Base-by-base conservation (phyloP, 352 stramenopile species). In the Phytophthora foliorum region DNA sequence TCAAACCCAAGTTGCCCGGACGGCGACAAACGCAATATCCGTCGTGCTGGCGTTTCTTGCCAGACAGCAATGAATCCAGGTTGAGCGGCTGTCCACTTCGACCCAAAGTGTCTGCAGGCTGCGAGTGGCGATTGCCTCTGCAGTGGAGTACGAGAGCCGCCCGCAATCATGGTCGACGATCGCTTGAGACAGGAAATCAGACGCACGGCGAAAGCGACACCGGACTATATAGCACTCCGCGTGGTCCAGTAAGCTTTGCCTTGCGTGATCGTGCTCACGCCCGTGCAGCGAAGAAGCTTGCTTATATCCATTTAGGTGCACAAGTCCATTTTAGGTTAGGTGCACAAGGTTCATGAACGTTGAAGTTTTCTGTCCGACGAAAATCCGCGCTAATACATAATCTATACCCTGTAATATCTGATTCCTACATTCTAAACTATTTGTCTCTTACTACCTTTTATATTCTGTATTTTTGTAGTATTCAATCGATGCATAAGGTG, bases 131-230 rank as follows among this genome's bases (percentile, higher is more conserved):
- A 55, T 41, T 41, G 32, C 22, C 16, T 4, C 32, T 1, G 17
- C 16, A 29, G 21, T 22, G 38, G 7, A 25, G 49, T 41, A 31
- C 50, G 7, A 9, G 17, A 29, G n/a, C 24, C 54, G 25, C 8
- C 51, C 41, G 60, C 50, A 62, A 67, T 61, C 60, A 36, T 13
- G 31, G 42, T 69, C 51, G 54, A 63, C 61, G 49, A 45, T 19
- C 45, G 34, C 42, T 69, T 69, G 65, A 57, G 63, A 71, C 63
- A 71, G 65, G 41, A 68, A 72, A 67, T 67, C 63, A 67, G 57
- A 63, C 46, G 39, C 19, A 44, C 31, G 31, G 57, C 56, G 63
- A 67, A 67, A 72, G 54, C 31, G 21, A 6, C 16, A n/a, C 16
- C 34, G 34, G 14, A 24, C 42, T 16, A n/a, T n/a, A n/a, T n/a